Evolutionary conservation across 306 rosid genomes (phyloP).

Genomic region (Lathyrus tuberosus): DNA sequence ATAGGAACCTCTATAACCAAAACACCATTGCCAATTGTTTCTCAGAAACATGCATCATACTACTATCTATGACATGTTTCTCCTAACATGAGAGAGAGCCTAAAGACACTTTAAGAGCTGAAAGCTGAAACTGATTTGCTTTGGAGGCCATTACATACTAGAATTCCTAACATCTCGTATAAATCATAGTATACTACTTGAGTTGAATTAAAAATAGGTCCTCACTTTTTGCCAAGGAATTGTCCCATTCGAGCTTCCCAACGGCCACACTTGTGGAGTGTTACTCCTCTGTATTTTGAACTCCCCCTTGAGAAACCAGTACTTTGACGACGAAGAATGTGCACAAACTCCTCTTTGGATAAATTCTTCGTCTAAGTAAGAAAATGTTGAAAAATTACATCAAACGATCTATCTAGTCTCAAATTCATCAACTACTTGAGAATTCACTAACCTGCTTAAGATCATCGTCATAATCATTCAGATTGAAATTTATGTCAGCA

Average conservation of each 20-base stretch:
- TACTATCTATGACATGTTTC: slow-evolving; percentile 46
- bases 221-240: slow-evolving; percentile 99
- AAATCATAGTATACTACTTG: slow-evolving; percentile 13
- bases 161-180: slow-evolving; percentile 30
- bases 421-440: slow-evolving; percentile 17
- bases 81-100: slow-evolving; percentile 44
- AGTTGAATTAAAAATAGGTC: slow-evolving; percentile 43
- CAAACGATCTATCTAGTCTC: slow-evolving; percentile 6
- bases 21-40: slow-evolving; percentile 71
- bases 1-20: slow-evolving; percentile 79
- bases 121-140: slow-evolving; percentile 44
- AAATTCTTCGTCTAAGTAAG: slow-evolving; percentile 71
- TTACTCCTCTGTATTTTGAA: slow-evolving; percentile 90
- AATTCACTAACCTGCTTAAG: slow-evolving; percentile 70
- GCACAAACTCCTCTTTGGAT: slow-evolving; percentile 90
- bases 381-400: slow-evolving; percentile 22
- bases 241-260: slow-evolving; percentile 99
- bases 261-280: slow-evolving; percentile 96
- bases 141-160: slow-evolving; percentile 36
- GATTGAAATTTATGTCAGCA: slow-evolving; percentile 92
- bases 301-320: slow-evolving; percentile 97
- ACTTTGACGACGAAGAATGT: slow-evolving; percentile 94
- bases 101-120: slow-evolving; percentile 45
- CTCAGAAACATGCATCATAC: slow-evolving; percentile 66
- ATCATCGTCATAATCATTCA: slow-evolving; percentile 90